Evolutionary conservation across 2,329 filamentous ascomycete genomes (phyloP), one percentile per base, ranked within the genome.

Genomic region (Tolypocladium sp.): DNA sequence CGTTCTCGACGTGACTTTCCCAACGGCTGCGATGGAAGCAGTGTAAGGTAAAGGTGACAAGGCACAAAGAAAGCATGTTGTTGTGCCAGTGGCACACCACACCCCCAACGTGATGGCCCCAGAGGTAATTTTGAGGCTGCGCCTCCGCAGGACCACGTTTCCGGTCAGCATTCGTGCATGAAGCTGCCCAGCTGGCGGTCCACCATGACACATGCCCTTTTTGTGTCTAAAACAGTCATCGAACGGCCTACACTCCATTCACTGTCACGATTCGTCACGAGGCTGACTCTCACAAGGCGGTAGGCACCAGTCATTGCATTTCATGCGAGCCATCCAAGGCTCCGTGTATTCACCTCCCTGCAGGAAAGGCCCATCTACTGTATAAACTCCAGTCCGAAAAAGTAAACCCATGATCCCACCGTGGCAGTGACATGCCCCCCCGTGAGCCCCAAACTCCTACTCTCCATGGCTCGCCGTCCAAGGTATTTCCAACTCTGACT

Each of bases 371-470:
- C 30, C 30, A 41, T 56, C 54, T 56, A 42, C 7, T 22, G 25
- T 27, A 13, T 20, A 33, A 40, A 33, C 9, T 30, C 52, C 25
- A 25, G 37, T 51, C 17, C 17, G 30, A 52, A 17, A 52, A 52
- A 17, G 22, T 15, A 49, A 27, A 25, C 20, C 30, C 30, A 35
- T 3, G 17, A 13, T 35, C 9, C 30, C 49, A 13, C 30, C 40
- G 40, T n/a, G 30, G 46, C 30, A 52, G 49, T 22, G 4, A 33
- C 8, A 3, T 7, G 4, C 49, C 49, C 20, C 9, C 46, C 30
- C 49, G 20, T n/a, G 20, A 35, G 30, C 49, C 20, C 49, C 25
- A 13, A 56, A 62, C 56, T 58, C 60, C 56, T 41, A 25, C 30
- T 30, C 27, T 44, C 53, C 54, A 22, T n/a, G 15, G 12, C 53